Evolutionary conservation across 176 grass and related monocot species (phyloP).

Genomic region (Juncus inflexus): DNA sequence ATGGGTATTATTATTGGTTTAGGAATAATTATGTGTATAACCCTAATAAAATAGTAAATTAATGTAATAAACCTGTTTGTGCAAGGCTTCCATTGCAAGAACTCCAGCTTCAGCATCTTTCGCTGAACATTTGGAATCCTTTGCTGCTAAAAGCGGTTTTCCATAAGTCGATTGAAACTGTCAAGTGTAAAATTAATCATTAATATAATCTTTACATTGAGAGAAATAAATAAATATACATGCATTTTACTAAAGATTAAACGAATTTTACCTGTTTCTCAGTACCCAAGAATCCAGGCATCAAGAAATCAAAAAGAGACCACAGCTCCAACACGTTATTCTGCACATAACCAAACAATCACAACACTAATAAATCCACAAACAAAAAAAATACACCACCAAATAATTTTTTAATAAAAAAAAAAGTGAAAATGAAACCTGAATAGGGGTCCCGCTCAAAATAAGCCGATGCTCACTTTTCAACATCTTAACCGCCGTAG

Average conservation of each 20-base stretch:
- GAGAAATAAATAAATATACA: slow-evolving; percentile 7
- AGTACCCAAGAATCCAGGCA: slow-evolving; percentile 99
- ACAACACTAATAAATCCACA: slow-evolving; percentile 10
- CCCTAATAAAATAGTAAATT: slow-evolving; percentile 1
- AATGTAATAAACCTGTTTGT: slow-evolving; percentile 70
- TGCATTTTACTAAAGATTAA: neutral
- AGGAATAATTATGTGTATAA: too few relatives aligned
- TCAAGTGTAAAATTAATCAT: slow-evolving; percentile 1
- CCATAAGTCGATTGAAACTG: slow-evolving; percentile 97
- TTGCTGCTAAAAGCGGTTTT: slow-evolving; percentile 88
- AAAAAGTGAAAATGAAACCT: slow-evolving; percentile 37
- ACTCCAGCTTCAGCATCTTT: slow-evolving; percentile 97
- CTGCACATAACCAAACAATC: slow-evolving; percentile 42
- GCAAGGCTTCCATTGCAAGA: slow-evolving; percentile 99
- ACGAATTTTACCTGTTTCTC: slow-evolving; percentile 72
- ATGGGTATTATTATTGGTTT: neutral
- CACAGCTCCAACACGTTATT: slow-evolving; percentile 99
- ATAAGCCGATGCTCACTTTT: slow-evolving; percentile 96
- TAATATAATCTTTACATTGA: slow-evolving; percentile 15
- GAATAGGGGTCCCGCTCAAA: slow-evolving; percentile 96
- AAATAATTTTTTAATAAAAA: slow-evolving; percentile 26
- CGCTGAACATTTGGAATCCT: slow-evolving; percentile 97
- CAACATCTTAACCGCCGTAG: slow-evolving; percentile 82
- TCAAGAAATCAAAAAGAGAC: slow-evolving; percentile 99
- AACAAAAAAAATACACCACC: neutral